Base-by-base conservation (phyloP, 129 eudicot genomes). In the Calendula officinalis region DNA sequence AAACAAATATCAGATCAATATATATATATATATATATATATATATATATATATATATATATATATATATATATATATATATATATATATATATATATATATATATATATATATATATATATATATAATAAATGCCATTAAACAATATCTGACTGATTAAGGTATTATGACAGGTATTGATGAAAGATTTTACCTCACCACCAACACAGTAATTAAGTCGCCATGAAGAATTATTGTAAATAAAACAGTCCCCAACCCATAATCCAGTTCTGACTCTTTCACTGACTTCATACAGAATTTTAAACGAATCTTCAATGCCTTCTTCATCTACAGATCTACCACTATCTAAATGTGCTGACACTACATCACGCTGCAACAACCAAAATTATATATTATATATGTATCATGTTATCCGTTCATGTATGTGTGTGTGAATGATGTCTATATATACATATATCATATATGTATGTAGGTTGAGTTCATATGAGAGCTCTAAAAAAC, bases 271-370 rank as follows among this genome's bases (percentile, higher is more conserved):
- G 4, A 45, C 50, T 45, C 50, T 45, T 6, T 45, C 50, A 76
- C 71, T 79, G 56, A 80, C 75, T 61, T 85, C 88, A 64, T 73
- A 80, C 14, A 86, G 81, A 68, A 74, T 82, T 62, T 86, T 80
- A 54, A 86, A 86, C 36, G 94, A 84, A 61, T 82, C 88, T 75
- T 79, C 88, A 57, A 82, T 81, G 6, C 94, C 94, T 75, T 80
- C 67, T 44, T 86, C 86, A 75, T 82, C 89, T 13, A 62, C 83
- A 27, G 86, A 63, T 80, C 77, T 82, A 59, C 89, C 89, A 80
- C 95, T 83, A 55, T 86, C 95, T 2, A 86, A 53, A 75, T 82
- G 71, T 35, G 86, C 77, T 30, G 86, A 77, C 64, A 86, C 89
- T 22, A 70, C 78, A 66, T 82, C 94, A 37, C 89, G 86, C 94